Evolutionary conservation across 768 basidiomycete genomes (phyloP).

Genomic region (Amanita subjunquillea): DNA sequence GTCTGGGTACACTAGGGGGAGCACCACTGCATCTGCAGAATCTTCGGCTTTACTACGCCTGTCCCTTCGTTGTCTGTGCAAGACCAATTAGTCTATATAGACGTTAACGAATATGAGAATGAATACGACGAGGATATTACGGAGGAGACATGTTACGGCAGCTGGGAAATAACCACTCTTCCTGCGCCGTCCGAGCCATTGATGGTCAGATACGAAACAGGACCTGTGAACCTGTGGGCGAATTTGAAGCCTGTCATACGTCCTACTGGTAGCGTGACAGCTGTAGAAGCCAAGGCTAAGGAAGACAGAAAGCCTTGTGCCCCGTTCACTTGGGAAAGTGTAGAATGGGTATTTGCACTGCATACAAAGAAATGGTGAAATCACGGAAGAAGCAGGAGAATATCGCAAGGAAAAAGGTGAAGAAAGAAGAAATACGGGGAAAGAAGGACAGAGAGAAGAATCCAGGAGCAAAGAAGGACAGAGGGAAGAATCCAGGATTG

Average conservation of each 20-base stretch:
- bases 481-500: too few species aligned
- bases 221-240: background rate
- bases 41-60: background rate
- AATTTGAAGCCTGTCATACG: background rate
- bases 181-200: too few species aligned
- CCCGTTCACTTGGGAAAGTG: conserved; percentile 2
- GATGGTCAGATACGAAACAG: background rate
- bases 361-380: background rate
- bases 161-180: background rate
- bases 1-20: background rate
- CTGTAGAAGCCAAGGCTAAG: background rate
- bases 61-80: background rate
- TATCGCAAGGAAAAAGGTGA: background rate
- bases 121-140: conserved; percentile 1
- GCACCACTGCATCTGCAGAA: background rate
- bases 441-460: background rate
- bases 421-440: background rate
- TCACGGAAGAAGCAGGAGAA: background rate
- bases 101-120: background rate
- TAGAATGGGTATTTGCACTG: background rate
- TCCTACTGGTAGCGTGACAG: background rate
- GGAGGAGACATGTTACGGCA: background rate
- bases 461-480: too few species aligned
- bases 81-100: background rate
- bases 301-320: background rate